These are phyloP conservation scores for Blechomonas ayalai DNA, from an alignment of 208 protist species.

Conservation along the genomic window DNA sequence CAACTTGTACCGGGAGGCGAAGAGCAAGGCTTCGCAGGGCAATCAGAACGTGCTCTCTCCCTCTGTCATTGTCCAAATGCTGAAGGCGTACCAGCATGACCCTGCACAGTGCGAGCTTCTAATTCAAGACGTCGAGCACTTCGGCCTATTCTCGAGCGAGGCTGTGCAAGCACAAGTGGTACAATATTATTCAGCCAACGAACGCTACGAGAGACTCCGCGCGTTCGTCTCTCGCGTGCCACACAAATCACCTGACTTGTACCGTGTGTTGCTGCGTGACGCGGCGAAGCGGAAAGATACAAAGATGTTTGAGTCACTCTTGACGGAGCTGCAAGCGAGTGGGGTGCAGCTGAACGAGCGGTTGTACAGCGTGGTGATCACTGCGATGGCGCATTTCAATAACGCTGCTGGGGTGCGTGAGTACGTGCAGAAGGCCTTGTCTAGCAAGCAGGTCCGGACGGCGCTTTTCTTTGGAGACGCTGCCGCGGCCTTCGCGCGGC, in stretches of 20 bases:
- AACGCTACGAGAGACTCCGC: conserved; percentile 41
- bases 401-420: conserved; percentile 53
- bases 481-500: conserved; percentile 54
- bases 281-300: conserved; percentile 52
- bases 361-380: conserved; percentile 70
- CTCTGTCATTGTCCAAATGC: conserved; percentile 52
- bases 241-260: conserved; percentile 57
- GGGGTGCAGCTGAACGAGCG: conserved; percentile 61
- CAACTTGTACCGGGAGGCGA: conserved; percentile 69
- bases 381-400: conserved; percentile 49
- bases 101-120: conserved; percentile 32
- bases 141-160: conserved; percentile 57
- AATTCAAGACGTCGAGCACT: conserved; percentile 59
- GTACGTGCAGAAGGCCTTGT: conserved; percentile 51
- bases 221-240: conserved; percentile 56
- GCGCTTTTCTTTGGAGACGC: conserved; percentile 79
- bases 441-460: conserved; percentile 30
- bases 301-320: conserved; percentile 32
- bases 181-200: conserved; percentile 47
- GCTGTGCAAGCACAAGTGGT: conserved; percentile 75
- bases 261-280: conserved; percentile 68
- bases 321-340: conserved; percentile 36
- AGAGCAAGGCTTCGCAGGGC: conserved; percentile 29
- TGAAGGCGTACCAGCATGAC: conserved; percentile 49
- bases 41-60: conserved; percentile 30